phyloP scores from a whole-genome alignment of 75 land plant genomes.

The Selaginella moellendorffii region DNA sequence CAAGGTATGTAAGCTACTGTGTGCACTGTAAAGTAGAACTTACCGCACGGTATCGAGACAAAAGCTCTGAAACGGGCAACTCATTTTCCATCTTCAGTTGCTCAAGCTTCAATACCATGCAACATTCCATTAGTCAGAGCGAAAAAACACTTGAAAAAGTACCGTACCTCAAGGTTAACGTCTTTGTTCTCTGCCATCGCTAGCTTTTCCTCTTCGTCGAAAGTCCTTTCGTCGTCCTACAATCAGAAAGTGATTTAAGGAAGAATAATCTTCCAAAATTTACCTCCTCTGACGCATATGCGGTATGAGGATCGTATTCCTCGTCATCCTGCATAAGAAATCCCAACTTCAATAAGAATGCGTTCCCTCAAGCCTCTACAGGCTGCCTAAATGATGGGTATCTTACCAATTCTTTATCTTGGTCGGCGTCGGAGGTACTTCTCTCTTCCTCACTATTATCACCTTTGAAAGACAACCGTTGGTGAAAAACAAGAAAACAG shows the following conservation, averaged over 20 bases:
- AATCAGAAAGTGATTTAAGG: too few species aligned
- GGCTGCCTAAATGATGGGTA: neutral
- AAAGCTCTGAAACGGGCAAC: conserved; percentile 60
- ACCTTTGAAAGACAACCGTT: neutral
- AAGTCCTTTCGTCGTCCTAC: conserved; percentile 83
- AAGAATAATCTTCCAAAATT: too few species aligned
- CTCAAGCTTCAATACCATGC: conserved; percentile 43
- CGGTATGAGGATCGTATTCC: conserved; percentile 39
- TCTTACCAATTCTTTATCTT: neutral
- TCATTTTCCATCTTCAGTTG: conserved; percentile 67
- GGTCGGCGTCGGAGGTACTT: neutral
- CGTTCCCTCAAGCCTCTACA: conserved; percentile 12
- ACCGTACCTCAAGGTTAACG: conserved; percentile 44
- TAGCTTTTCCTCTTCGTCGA: conserved; percentile 69
- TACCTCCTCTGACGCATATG: conserved; percentile 46
- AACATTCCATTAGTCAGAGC: conserved; percentile 3
- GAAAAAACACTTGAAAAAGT: neutral
- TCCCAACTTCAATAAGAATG: conserved; percentile 33
- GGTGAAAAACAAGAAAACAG: too few species aligned
- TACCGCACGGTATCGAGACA: conserved; percentile 69
- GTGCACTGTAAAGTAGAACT: too few species aligned
- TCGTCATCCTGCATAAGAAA: conserved; percentile 65
- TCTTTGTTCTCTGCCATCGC: conserved; percentile 40
- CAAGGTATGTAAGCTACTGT: too few species aligned
- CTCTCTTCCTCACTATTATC: neutral